Conservation (phyloP, 1,284 basidiomycete species). For the Cystobasidium sp. region DNA sequence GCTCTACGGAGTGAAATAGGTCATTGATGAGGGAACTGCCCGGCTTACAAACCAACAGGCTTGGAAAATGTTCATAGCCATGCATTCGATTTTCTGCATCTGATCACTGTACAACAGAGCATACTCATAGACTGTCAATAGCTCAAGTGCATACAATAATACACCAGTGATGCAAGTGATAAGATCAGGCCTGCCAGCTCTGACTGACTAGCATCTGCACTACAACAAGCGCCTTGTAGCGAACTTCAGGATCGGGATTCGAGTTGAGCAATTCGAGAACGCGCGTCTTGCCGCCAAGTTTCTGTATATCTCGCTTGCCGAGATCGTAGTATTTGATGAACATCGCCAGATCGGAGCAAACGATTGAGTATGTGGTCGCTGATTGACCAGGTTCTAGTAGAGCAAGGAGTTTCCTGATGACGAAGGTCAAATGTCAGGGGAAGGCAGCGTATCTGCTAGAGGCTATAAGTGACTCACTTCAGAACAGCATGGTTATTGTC, state of each 20-base stretch:
- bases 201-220: constrained; percentile 60
- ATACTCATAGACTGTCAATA: background rate
- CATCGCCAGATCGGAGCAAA: constrained; percentile 88
- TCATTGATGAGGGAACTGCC: background rate
- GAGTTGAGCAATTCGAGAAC: constrained; percentile 96
- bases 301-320: constrained; percentile 69
- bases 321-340: constrained; percentile 84
- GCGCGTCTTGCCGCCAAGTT: constrained; percentile 82
- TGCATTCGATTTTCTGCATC: too few species aligned
- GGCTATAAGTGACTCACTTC: constrained; percentile 63
- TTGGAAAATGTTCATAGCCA: too few species aligned
- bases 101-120: too few species aligned
- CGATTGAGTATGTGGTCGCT: constrained; percentile 74
- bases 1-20: constrained; percentile 9
- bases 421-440: background rate
- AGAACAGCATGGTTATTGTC: constrained; percentile 79
- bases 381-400: constrained; percentile 74
- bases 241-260: constrained; percentile 75
- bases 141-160: background rate
- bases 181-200: constrained; percentile 47
- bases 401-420: constrained; percentile 69
- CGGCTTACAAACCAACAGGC: background rate
- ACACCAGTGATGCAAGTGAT: background rate
- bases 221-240: constrained; percentile 84
- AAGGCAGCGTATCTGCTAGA: background rate